Conservation (phyloP, 1,284 basidiomycete genomes). For the Cryptococcus maquisensis region DNA sequence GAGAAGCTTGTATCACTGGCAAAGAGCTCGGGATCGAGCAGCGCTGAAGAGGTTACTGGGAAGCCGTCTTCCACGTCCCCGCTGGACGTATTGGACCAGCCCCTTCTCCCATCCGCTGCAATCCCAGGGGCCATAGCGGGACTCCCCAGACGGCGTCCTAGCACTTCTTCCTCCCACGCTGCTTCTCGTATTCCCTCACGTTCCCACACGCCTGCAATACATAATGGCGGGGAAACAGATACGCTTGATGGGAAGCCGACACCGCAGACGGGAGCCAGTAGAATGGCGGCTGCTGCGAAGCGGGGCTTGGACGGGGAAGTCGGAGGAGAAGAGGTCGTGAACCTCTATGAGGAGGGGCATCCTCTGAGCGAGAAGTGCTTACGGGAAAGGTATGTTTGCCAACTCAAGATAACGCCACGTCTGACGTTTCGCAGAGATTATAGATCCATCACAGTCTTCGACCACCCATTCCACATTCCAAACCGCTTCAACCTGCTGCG, state of each 20-base stretch:
- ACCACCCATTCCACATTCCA: conserved; percentile 46
- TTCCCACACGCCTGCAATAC: background rate
- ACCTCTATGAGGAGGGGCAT: conserved; percentile 32
- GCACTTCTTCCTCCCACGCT: background rate
- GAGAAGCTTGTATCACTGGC: background rate
- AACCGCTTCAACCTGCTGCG: conserved; percentile 43
- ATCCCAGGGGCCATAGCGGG: background rate
- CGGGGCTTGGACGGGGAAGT: conserved; percentile 23
- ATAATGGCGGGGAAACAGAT: background rate
- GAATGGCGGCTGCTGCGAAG: conserved; percentile 41
- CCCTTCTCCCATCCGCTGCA: background rate
- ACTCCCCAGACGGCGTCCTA: background rate
- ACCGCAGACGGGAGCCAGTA: conserved; percentile 37
- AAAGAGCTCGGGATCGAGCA: background rate
- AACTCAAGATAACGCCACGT: background rate
- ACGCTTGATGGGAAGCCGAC: conserved; percentile 9
- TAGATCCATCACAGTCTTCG: conserved; percentile 41
- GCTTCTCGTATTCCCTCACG: background rate
- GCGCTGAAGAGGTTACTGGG: background rate
- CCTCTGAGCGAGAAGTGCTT: conserved; percentile 39
- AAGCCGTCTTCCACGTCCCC: background rate
- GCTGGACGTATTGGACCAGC: background rate
- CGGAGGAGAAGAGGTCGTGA: conserved; percentile 4
- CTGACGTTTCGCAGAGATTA: conserved; percentile 34
- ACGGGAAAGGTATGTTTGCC: conserved; percentile 28